Evolutionary conservation across 768 basidiomycete genomes (phyloP).

Genomic region (Pisolithus tinctorius): DNA sequence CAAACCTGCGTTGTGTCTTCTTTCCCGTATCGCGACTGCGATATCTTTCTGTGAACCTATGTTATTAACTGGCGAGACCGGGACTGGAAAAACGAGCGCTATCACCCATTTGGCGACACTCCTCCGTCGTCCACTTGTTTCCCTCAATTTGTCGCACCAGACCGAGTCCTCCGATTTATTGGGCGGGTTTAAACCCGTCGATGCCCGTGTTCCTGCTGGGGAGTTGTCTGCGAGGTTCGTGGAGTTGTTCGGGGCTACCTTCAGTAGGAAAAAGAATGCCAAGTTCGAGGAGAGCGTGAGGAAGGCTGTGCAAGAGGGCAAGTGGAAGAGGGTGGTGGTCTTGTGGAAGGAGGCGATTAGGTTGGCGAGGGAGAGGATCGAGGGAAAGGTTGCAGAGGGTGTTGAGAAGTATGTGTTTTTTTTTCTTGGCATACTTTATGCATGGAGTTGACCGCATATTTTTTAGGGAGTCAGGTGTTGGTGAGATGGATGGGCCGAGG

Average conservation of each 20-base stretch:
- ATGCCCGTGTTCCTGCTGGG: conserved; percentile 72
- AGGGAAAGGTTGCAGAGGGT: conserved; percentile 26
- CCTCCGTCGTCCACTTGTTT: conserved; percentile 71
- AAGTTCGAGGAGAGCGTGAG: conserved; percentile 77
- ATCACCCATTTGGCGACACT: conserved; percentile 81
- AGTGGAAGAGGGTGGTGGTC: conserved; percentile 78
- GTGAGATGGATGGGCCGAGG: conserved; percentile 43
- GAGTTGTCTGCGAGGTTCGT: conserved; percentile 67
- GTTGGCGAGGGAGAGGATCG: conserved; percentile 62
- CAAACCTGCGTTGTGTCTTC: conserved; percentile 68
- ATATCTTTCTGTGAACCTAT: conserved; percentile 74
- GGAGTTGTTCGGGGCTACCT: conserved; percentile 77
- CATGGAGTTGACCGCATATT: not conserved
- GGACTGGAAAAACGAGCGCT: conserved; percentile 96
- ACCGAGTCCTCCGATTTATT: conserved; percentile 92
- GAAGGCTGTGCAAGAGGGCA: conserved; percentile 74
- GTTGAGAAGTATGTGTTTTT: conserved; percentile 13
- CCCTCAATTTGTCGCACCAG: conserved; percentile 92
- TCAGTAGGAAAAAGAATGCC: conserved; percentile 85
- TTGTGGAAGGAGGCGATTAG: conserved; percentile 77
- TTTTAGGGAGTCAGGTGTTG: conserved; percentile 5
- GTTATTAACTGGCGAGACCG: conserved; percentile 93
- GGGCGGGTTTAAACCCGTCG: conserved; percentile 95
- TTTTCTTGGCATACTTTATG: not conserved
- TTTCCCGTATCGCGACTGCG: conserved; percentile 74